Percentiles rank a stretch among this genome's conserved stretches.
Conservation (phyloP, 305 asterid species). For the Solanum hybrid region DNA sequence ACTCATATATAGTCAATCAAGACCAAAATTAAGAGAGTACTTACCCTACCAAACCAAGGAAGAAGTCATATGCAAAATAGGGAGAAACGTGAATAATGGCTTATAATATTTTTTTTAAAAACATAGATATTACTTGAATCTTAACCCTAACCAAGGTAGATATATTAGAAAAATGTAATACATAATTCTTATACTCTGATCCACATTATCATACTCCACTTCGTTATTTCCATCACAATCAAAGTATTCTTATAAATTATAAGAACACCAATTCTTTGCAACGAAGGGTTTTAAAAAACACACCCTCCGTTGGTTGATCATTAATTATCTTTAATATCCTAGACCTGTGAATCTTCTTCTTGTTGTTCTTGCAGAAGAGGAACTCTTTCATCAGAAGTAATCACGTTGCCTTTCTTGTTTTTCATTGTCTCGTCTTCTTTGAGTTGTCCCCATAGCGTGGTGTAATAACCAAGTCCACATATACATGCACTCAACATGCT, state of each 20-base stretch:
- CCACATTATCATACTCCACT: background rate
- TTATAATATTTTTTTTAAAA: background rate
- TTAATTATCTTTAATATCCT: background rate
- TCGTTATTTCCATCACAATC: background rate
- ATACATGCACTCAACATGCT: conserved; percentile 62
- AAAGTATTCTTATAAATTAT: background rate
- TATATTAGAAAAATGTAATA: background rate
- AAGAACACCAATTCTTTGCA: background rate
- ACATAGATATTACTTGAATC: background rate
- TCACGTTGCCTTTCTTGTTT: background rate
- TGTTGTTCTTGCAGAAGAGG: conserved; percentile 30
- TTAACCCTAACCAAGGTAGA: background rate
- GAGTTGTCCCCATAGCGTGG: conserved; percentile 51
- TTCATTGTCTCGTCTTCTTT: conserved; percentile 26
- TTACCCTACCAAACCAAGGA: background rate
- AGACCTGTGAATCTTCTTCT: conserved; percentile 13
- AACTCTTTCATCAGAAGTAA: conserved; percentile 22
- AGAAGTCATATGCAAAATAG: background rate
- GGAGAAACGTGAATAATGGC: background rate
- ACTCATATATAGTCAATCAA: background rate
- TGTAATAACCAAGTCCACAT: conserved; percentile 56
- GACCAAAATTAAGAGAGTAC: background rate
- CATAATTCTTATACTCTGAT: background rate
- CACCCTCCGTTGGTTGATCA: background rate
- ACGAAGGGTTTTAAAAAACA: conserved; percentile 2